Evolutionary conservation across 148 eudicot genomes (phyloP).

Genomic region (Silene conica): DNA sequence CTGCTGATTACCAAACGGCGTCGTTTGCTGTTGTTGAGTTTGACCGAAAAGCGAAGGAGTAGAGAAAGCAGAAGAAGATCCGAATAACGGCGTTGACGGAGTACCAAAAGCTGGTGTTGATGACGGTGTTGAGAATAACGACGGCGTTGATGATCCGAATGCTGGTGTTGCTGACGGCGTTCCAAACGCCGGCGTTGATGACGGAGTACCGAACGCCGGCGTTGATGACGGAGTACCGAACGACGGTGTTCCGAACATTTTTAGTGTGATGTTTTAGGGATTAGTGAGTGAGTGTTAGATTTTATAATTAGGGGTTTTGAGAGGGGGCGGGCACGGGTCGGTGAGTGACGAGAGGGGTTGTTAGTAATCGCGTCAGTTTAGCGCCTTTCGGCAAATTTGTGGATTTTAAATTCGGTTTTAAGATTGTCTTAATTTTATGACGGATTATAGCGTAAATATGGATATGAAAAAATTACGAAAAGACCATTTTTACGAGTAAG

Average conservation of each 20-base stretch:
- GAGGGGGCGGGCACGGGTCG: neutral
- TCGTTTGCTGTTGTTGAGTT: conserved; percentile 35
- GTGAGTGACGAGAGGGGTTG: too few relatives aligned
- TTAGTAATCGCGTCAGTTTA: too few relatives aligned
- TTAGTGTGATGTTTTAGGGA: neutral
- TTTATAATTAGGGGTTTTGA: neutral
- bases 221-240: conserved; percentile 44
- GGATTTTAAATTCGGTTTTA: too few relatives aligned
- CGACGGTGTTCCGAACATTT: conserved; percentile 60
- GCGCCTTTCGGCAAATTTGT: too few relatives aligned
- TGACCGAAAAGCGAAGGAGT: conserved; percentile 47
- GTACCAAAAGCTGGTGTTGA: conserved; percentile 61
- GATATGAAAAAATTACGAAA: too few relatives aligned
- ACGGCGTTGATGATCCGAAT: conserved; percentile 44
- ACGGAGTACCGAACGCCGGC: conserved; percentile 37
- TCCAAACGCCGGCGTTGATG: conserved; percentile 40
- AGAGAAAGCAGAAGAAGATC: conserved; percentile 41
- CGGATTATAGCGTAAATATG: too few relatives aligned
- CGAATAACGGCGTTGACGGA: conserved; percentile 38
- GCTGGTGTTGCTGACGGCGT: conserved; percentile 39
- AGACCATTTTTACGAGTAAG: too few relatives aligned
- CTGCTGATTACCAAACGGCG: conserved; percentile 39
- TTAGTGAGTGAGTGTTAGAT: too few relatives aligned
- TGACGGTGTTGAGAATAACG: conserved; percentile 22
- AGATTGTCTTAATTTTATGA: too few relatives aligned